These are phyloP conservation scores for Fusarium humuli DNA, from an alignment of 2,329 filamentous ascomycete species.

Conservation along the genomic window DNA sequence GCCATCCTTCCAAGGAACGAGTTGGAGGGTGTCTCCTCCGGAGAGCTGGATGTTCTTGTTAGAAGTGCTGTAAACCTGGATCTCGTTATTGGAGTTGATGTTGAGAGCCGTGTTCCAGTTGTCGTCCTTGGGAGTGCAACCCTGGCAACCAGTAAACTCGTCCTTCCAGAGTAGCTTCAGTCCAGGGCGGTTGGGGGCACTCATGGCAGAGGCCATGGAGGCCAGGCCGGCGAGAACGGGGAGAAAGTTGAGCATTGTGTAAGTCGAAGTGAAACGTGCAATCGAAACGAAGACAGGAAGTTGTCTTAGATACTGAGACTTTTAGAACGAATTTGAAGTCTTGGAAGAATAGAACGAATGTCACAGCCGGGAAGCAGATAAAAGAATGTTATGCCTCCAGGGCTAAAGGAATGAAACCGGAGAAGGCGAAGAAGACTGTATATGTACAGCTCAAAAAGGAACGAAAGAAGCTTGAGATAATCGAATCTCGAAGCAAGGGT, in stretches of 20 bases:
- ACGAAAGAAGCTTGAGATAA: conserved; percentile 28
- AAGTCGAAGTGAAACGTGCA: conserved; percentile 27
- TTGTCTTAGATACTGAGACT: conserved; percentile 12
- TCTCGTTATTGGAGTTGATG: conserved; percentile 62
- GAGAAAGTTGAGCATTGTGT: conserved; percentile 46
- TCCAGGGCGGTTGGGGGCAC: conserved; percentile 54
- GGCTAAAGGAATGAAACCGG: conserved; percentile 37
- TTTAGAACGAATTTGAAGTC: conserved; percentile 2
- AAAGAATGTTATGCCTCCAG: conserved; percentile 40
- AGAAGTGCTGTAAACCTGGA: conserved; percentile 59
- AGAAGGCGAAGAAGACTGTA: conserved; percentile 19
- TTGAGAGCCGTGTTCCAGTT: conserved; percentile 61
- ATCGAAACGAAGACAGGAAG: background rate
- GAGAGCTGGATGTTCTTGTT: conserved; percentile 62
- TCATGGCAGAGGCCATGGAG: conserved; percentile 50
- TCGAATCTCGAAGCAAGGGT: conserved; percentile 28
- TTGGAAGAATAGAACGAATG: conserved; percentile 6
- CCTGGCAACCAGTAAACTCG: conserved; percentile 56
- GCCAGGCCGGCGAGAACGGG: conserved; percentile 37
- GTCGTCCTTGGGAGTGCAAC: conserved; percentile 51
- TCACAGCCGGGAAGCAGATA: conserved; percentile 21
- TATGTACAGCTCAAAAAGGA: conserved; percentile 11
- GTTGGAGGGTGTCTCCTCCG: conserved; percentile 63
- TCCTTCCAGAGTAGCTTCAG: conserved; percentile 60
- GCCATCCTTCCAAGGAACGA: conserved; percentile 58